These are phyloP conservation scores for Argentina anserina DNA, from an alignment of 306 rosid species.

Conservation along the genomic window DNA sequence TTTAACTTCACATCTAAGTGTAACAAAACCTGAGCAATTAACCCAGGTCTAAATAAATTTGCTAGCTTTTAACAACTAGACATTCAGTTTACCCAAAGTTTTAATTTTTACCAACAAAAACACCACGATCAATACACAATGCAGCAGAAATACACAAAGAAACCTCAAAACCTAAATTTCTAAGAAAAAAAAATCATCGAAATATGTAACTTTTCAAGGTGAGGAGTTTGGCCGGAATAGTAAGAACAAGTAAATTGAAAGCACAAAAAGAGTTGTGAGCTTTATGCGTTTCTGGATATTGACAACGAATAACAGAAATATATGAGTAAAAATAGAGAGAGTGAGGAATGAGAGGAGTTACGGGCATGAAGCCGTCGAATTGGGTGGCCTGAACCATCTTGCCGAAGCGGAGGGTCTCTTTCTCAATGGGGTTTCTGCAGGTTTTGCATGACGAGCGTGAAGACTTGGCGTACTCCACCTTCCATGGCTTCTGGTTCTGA, in stretches of 20 bases:
- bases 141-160: neutral
- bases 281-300: neutral
- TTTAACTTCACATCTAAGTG: neutral
- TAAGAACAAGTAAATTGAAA: neutral
- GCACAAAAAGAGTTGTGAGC: neutral
- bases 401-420: conserved; percentile 80
- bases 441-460: conserved; percentile 84
- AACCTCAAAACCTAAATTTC: neutral
- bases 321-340: neutral
- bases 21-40: neutral
- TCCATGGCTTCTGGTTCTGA: conserved; percentile 71
- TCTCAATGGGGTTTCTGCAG: conserved; percentile 62
- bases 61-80: neutral
- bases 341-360: conserved; percentile 18
- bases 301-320: neutral
- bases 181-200: neutral
- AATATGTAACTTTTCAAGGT: neutral
- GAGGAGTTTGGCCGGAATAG: neutral
- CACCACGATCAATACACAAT: neutral
- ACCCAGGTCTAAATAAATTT: neutral
- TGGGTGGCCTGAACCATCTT: conserved; percentile 89
- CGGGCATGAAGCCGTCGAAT: conserved; percentile 96
- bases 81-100: neutral
- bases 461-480: conserved; percentile 90
- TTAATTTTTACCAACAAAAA: neutral